These are phyloP conservation scores for Cadophora gregata DNA, from an alignment of 2,329 filamentous ascomycete genomes.

Conservation along the genomic window DNA sequence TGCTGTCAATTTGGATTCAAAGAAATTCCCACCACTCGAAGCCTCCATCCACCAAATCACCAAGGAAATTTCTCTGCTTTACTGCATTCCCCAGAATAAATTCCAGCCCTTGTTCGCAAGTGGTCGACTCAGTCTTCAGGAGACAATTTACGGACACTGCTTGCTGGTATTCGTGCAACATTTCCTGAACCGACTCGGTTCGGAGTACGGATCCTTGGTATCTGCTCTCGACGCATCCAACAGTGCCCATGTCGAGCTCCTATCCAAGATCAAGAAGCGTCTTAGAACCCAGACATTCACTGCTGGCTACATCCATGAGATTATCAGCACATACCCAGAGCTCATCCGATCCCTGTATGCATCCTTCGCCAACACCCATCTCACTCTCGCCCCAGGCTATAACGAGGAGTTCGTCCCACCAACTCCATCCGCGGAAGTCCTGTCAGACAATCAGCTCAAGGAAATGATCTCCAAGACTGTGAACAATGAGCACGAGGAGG, in stretches of 20 bases:
- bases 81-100: constrained; percentile 97
- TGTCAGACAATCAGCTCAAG: constrained; percentile 76
- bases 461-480: constrained; percentile 81
- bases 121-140: constrained; percentile 88
- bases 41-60: constrained; percentile 98
- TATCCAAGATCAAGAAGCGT: constrained; percentile 94
- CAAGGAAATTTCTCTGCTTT: constrained; percentile 95
- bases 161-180: constrained; percentile 98
- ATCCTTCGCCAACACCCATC: constrained; percentile 88
- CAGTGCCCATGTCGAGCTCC: constrained; percentile 79
- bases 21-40: constrained; percentile 78
- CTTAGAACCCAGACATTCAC: constrained; percentile 97
- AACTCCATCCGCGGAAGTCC: constrained; percentile 67
- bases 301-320: constrained; percentile 96
- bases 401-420: constrained; percentile 60
- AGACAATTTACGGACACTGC: constrained; percentile 96
- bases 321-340: constrained; percentile 88
- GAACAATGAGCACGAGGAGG: constrained; percentile 92
- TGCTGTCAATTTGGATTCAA: constrained; percentile 61
- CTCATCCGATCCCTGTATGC: constrained; percentile 89
- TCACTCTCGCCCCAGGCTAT: constrained; percentile 58
- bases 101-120: constrained; percentile 89
- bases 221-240: constrained; percentile 82
- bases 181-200: constrained; percentile 89
- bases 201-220: constrained; percentile 87